A percentile compares a stretch with the other conserved stretches of the same genome.
These are phyloP conservation scores for Cercospora sojina DNA, from an alignment of 2,329 filamentous ascomycete genomes.

Conservation along the genomic window DNA sequence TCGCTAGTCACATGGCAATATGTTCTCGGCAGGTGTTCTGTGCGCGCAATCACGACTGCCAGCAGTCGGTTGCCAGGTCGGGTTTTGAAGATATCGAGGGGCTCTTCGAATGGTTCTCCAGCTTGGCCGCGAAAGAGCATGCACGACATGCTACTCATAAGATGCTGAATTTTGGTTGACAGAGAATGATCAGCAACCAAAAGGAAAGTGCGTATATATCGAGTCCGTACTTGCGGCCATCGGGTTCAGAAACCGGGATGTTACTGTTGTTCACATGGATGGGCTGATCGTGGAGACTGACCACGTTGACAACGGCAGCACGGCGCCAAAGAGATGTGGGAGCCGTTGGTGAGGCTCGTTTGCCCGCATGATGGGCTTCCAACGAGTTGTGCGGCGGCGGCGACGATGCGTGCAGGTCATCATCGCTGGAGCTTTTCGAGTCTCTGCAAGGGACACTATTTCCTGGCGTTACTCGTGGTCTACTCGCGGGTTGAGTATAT, in stretches of 20 bases:
- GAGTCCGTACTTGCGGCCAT: background rate
- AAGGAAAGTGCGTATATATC: background rate
- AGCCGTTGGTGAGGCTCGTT: background rate
- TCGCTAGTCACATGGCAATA: background rate
- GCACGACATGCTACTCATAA: background rate
- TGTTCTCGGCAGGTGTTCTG: background rate
- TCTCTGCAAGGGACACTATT: background rate
- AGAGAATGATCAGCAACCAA: background rate
- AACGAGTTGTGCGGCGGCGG: background rate
- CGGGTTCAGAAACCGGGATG: background rate
- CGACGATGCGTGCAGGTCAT: background rate
- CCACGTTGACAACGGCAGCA: background rate
- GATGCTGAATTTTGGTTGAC: background rate
- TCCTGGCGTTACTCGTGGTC: background rate
- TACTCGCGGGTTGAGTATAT: background rate
- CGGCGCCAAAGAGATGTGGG: background rate
- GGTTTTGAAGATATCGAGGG: background rate
- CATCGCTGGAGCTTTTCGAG: background rate
- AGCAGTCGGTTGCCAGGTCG: background rate
- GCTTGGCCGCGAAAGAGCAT: background rate
- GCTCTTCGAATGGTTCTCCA: background rate
- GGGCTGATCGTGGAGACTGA: background rate
- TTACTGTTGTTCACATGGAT: background rate
- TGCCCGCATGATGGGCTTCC: background rate
- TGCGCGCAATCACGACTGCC: background rate